Evolutionary conservation across 768 basidiomycete genomes (phyloP), one percentile per base, ranked within the genome.

Genomic region (Terana coerulea): DNA sequence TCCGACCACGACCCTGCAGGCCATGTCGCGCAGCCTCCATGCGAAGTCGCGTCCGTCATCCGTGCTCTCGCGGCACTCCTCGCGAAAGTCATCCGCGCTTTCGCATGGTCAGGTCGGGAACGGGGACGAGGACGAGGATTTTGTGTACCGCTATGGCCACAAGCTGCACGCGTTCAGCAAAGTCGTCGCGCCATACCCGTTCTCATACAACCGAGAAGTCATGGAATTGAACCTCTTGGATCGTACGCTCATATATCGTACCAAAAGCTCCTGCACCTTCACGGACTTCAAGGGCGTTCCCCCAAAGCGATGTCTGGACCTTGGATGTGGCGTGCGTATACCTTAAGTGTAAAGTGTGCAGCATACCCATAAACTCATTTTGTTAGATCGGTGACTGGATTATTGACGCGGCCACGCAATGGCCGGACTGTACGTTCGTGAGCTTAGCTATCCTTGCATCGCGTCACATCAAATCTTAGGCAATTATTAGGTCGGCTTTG

Each of bases 151-250:
- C 57, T 63, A 83, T 60, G 86, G 86, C 36, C 77, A 76, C 39
- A 73, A 73, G 47, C 81, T 84, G 54, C 87, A 88, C 62, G 73
- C 77, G 15, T 83, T 80, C 61, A 81, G 84, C 57, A 76, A 73
- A 33, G 83, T 86, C 62, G 87, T 88, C 67, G 88, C 84, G 2
- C 88, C 86, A 2, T 90, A 90, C 69, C 88, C 88, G 0, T 61
- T 86, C 29, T 83, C 79, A 22, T 88, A 88, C 64, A 81, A 87
- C 63, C 75, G 74, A 48, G 69, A 81, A 40, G 70, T 86, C 47
- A 68, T 88, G 35, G 86, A 88, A 60, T 67, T 86, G 87, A 44
- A 44, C 26, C 19, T 40, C 17, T 19, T 55, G 12, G 49, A 58
- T 21, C 50, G 51, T 41, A 34, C 59, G 12, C 46, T 57, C 46